Evolutionary conservation across 2,329 filamentous ascomycete genomes (phyloP), one percentile per base, ranked within the genome.

Genomic region (Diaporthe citriasiana): DNA sequence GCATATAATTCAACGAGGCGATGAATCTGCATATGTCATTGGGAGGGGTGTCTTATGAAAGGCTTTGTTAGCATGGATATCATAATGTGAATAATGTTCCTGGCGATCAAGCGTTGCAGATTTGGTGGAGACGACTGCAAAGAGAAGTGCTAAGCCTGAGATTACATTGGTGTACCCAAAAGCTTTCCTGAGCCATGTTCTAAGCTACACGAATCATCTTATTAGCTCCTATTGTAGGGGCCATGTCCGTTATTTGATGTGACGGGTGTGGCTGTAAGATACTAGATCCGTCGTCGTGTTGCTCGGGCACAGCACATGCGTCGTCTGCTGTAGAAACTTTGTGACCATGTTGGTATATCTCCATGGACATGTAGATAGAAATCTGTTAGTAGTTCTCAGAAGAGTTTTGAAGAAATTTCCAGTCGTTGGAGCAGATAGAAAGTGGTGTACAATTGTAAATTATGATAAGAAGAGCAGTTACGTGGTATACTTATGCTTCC

Each of bases 91-190:
- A 35, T 1, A 47, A 19, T 15, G 15, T 33, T 47, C 4, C 40
- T 45, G 5, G 17, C 2, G 4, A 12, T 59, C 22, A 40, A 59
- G 2, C 22, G n/a, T 51, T 51, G 47, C n/a, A 51, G 25, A 51
- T 51, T 27, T 12, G 25, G 9, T 10, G 8, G 1, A 10, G 1
- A 15, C 2, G 2, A 1, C 15, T 9, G 9, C 10, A 8, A 5
- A 57, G 7, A 38, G 4, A 19, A 10, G 3, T 15, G 10, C 30
- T 7, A 17, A 15, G 55, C 10, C n/a, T 40, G 22, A 25, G 13
- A 4, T 22, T 22, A 9, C 5, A 0, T n/a, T 17, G 3, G 4
- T 33, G 1, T n/a, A 22, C 8, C 45, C 9, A n/a, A 5, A 0
- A 51, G 5, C 6, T 9, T 7, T 38, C 2, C 38, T 38, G 38